Base-by-base conservation (phyloP, 352 stramenopile species). In the Globisporangium nagaii region DNA sequence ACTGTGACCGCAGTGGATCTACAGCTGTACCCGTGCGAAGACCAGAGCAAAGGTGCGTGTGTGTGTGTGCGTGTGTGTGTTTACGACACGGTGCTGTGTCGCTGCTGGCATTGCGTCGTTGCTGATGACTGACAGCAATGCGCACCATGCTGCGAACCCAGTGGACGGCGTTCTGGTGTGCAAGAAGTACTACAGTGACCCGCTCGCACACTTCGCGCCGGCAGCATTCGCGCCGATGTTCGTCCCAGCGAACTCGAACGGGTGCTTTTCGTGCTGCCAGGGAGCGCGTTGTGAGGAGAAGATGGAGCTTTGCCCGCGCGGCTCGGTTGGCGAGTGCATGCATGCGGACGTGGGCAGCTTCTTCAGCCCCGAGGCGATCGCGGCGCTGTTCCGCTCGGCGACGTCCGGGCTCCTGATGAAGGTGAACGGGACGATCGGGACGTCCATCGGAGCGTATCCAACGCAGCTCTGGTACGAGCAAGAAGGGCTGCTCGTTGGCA, bases 211-310 rank as follows among this genome's bases (percentile, higher is more conserved):
- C 10, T 92, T 94, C 56, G 65, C 75, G 4, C 84, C 81, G n/a
- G 40, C 58, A 9, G 51, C 63, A 0, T 91, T 94, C 53, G 43
- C 75, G 22, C 54, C 70, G 15, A 94, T 94, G 20, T 82, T 74
- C 58, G 90, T 94, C 36, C 84, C 84, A 34, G 60, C 81, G n/a
- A 80, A 69, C 31, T 82, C 64, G 12, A 54, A 57, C 5, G 73
- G 84, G 11, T 94, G 84, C 55, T 88, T 86, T 32, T 89, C 84
- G 19, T 94, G 84, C 51, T 94, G 84, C 42, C 72, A 89, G 66
- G 79, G 79, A 22, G 57, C 54, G 12, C 51, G 73, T 12, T 93
- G 84, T 49, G 66, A 68, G 8, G 61, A 78, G 1, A 75, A 73
- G 60, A 50, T 83, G 35, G 22, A 58, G n/a, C 50, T 94, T 34